phyloP scores from a whole-genome alignment of 1,284 basidiomycete species.

The Ceratobasidium sp. region DNA sequence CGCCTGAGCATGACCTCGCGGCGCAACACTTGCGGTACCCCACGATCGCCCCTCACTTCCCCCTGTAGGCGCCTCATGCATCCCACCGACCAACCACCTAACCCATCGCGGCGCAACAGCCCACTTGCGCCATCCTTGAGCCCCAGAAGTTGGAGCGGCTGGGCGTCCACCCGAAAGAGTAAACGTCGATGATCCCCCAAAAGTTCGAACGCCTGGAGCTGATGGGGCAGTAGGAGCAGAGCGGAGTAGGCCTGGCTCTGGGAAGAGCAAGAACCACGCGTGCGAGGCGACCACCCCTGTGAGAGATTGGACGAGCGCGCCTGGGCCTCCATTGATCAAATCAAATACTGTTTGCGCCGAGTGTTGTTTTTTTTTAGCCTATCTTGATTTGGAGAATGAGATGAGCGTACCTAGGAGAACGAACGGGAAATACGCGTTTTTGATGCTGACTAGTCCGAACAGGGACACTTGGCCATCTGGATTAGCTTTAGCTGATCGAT shows the following conservation, averaged over 20 bases:
- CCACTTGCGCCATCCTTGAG: constrained; percentile 43
- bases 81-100: constrained; percentile 47
- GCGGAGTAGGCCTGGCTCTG: constrained; percentile 25
- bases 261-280: constrained; percentile 72
- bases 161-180: constrained; percentile 35
- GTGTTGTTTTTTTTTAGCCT: not conserved
- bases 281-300: constrained; percentile 80
- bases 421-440: constrained; percentile 77
- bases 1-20: constrained; percentile 47
- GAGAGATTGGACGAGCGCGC: constrained; percentile 62
- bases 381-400: not conserved
- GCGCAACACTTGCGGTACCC: constrained; percentile 44
- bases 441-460: constrained; percentile 75
- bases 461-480: constrained; percentile 73
- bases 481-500: constrained; percentile 70
- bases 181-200: constrained; percentile 21
- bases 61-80: constrained; percentile 44
- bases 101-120: constrained; percentile 42
- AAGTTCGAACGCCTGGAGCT: constrained; percentile 12
- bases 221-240: constrained; percentile 46
- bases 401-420: constrained; percentile 63
- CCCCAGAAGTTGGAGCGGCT: constrained; percentile 47
- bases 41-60: constrained; percentile 37
- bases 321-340: constrained; percentile 68
- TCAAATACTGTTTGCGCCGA: constrained; percentile 67